Evolutionary conservation across 345 rosid species (phyloP), one percentile per base, ranked within the genome.

Genomic region (Acer negundo): DNA sequence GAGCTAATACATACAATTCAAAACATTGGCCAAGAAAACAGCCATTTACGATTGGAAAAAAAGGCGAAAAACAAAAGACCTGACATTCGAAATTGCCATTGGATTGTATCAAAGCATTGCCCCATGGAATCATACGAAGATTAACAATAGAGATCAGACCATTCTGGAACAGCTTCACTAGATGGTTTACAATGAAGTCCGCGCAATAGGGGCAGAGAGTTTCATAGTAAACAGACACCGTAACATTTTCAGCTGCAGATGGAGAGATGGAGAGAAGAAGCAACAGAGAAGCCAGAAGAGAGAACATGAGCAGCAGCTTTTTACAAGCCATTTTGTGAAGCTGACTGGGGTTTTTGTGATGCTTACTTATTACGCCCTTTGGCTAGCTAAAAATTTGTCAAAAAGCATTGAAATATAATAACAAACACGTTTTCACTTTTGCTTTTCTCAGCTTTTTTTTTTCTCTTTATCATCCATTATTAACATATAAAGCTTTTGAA

Each of bases 81-180:
- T 95, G 98, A 81, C 98, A 95, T 77, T 66, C 70, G 81, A 89
- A 70, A 84, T 85, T 24, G 42, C 87, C 87, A 68, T 86, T 80
- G 24, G 79, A 79, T 40, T 80, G 75, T 46, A 86, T 23, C 72
- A 84, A 38, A 67, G 93, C 75, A 72, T 95, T 95, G 62, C 98
- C 98, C 97, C 93, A 95, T 3, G 98, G 98, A 24, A 93, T 49
- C 75, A 93, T 69, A 70, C 89, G 86, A 79, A 93, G 97, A 79
- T 90, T 79, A 84, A 93, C 84, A 75, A 90, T 79, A 79, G 92
- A 85, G 81, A 81, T 81, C 76, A 95, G 91, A 5, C 87, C 91
- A 28, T 17, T 67, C 28, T 87, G 72, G 68, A 95, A 92, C 75
- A 92, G 69, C 83, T 89, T 88, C 8, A 80, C 86, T 71, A 95